These are phyloP conservation scores for Aspergillus taichungensis DNA, from an alignment of 495 filamentous ascomycete genomes.

Conservation along the genomic window DNA sequence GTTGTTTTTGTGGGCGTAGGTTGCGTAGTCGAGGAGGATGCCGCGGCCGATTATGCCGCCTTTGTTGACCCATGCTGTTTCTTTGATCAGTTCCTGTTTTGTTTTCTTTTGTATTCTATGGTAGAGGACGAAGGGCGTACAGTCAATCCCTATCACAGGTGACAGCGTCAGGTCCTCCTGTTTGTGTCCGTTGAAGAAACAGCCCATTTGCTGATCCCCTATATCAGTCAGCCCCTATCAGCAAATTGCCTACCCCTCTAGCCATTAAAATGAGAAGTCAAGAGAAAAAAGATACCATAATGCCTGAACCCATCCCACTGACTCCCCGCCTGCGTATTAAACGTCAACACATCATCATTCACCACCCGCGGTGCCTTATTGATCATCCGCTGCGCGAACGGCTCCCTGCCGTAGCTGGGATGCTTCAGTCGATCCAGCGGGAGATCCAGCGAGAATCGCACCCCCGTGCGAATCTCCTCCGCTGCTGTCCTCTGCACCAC, in stretches of 20 bases:
- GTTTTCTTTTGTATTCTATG: background rate
- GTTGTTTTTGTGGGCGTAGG: slow-evolving; percentile 36
- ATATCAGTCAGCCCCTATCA: background rate
- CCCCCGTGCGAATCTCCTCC: slow-evolving; percentile 42
- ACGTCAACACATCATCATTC: slow-evolving; percentile 52
- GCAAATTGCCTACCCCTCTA: background rate
- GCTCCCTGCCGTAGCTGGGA: slow-evolving; percentile 23
- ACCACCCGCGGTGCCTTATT: slow-evolving; percentile 35
- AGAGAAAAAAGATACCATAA: slow-evolving; percentile 23
- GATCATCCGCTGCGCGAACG: slow-evolving; percentile 22
- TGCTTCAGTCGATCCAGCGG: slow-evolving; percentile 18
- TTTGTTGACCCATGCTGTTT: slow-evolving; percentile 31
- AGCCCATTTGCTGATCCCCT: slow-evolving; percentile 43
- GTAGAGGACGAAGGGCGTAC: slow-evolving; percentile 21
- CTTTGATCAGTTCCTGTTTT: background rate
- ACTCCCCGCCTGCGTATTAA: slow-evolving; percentile 50
- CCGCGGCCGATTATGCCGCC: slow-evolving; percentile 48
- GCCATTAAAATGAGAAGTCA: background rate
- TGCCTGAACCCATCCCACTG: slow-evolving; percentile 53
- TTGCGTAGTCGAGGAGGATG: slow-evolving; percentile 49
- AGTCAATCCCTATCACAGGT: slow-evolving; percentile 29
- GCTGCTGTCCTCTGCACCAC: slow-evolving; percentile 34
- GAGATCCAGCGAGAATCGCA: slow-evolving; percentile 37
- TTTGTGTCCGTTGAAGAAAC: slow-evolving; percentile 55
- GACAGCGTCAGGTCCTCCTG: slow-evolving; percentile 46